phyloP scores from a whole-genome alignment of 768 basidiomycete species.

The Leccinum boreale region DNA sequence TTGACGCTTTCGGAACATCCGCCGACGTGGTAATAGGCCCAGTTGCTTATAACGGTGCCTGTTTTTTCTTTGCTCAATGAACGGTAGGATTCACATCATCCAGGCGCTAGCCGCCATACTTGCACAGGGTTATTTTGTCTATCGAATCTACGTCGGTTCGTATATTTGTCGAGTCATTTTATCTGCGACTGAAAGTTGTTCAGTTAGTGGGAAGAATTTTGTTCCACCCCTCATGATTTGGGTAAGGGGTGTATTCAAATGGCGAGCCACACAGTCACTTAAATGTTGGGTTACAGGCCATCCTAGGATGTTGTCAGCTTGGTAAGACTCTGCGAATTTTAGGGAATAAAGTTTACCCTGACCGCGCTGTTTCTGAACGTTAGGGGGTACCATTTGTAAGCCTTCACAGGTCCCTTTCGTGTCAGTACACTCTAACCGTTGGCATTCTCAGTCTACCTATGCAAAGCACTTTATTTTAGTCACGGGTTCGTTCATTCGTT shows the following conservation, averaged over 20 bases:
- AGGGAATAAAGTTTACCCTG: not conserved
- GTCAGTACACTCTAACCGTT: not conserved
- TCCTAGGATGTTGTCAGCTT: constrained; percentile 4
- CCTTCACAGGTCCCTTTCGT: not conserved
- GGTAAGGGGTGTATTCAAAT: constrained; percentile 1
- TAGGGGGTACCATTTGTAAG: constrained; percentile 5
- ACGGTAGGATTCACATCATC: not conserved
- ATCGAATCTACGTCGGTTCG: constrained; percentile 13
- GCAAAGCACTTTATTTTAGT: not conserved
- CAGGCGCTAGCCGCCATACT: constrained; percentile 2
- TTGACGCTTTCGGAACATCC: not conserved
- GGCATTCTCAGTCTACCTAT: constrained; percentile 2
- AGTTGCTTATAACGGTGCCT: constrained; percentile 4
- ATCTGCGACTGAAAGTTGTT: not conserved
- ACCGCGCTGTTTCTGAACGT: not conserved
- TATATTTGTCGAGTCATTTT: not conserved
- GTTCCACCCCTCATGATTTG: constrained; percentile 3
- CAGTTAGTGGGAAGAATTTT: constrained; percentile 8
- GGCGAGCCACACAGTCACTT: not conserved
- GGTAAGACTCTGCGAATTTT: not conserved
- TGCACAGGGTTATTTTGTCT: constrained; percentile 11
- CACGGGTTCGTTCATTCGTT: constrained; percentile 4
- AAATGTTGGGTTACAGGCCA: not conserved
- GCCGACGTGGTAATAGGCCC: constrained; percentile 4
- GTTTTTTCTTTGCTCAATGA: not conserved